Base-by-base conservation (phyloP, 2,329 filamentous ascomycete genomes). In the Fusarium sp. region DNA sequence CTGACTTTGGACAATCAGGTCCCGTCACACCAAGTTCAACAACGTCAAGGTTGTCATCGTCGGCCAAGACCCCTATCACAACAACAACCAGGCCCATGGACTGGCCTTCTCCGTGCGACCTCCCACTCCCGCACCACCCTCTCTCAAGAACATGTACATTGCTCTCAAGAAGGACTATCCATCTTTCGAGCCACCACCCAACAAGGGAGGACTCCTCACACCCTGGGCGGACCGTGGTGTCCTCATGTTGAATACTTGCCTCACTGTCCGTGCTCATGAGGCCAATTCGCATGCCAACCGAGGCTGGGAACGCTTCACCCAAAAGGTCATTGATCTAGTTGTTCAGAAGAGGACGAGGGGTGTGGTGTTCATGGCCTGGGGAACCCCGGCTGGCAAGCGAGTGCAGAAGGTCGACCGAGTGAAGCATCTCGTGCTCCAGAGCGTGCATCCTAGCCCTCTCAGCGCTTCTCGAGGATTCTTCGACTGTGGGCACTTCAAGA, bases 11-110 rank as follows among this genome's bases (percentile, higher is more conserved):
- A 32, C 25, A 65, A 45, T n/a, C 37, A 98, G 96, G 96, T 98
- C 96, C 70, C 93, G 95, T 30, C 93, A 97, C 82, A 98, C 96
- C 1, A 95, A 97, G 9, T 92, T 99, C 77, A 86, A 92, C 85
- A 92, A 88, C 15, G 95, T 98, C 82, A 98, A 97, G 83, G 93
- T 94, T 66, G 95, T 99, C 70, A 95, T 99, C 80, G 84, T 98
- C 64, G 97, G 97, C 74, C 97, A 99, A 85, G 97, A 99, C 82
- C 97, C 97, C 4, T 99, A 99, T 83, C 97, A 99, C 86, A 97
- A 97, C 82, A 83, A 91, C 82, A 97, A 97, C 83, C 97, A 99
- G 87, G 97, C 97, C 60, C 97, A 98, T 83, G 97, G 97, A 50
- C 91, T 99, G 68, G 96, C 94, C 81, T 99, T 99, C 88, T 98